A percentile compares a stretch with the other conserved stretches of the same genome.
These are phyloP conservation scores for Helichrysum umbraculigerum DNA, from an alignment of 129 eudicot species.

Conservation along the genomic window DNA sequence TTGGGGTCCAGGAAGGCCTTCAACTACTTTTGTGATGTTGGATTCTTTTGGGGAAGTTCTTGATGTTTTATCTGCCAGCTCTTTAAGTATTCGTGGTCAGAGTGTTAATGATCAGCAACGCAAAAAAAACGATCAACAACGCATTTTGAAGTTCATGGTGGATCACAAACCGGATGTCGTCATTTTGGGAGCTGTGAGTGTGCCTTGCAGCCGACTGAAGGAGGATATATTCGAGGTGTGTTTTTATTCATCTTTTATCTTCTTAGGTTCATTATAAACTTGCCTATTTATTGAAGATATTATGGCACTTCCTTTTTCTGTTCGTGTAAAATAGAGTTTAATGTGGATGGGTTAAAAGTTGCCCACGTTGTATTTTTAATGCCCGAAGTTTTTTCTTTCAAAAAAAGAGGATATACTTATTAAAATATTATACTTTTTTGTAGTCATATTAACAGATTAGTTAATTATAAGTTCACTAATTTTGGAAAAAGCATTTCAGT, in stretches of 20 bases:
- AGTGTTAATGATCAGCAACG: constrained; percentile 82
- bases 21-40: constrained; percentile 96
- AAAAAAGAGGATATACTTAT: too few relatives aligned
- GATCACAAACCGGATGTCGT: constrained; percentile 90
- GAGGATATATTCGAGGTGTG: constrained; percentile 87
- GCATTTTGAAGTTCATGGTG: constrained; percentile 72
- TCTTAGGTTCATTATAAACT: constrained; percentile 2
- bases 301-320: not conserved
- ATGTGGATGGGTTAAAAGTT: not conserved
- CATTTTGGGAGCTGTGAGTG: constrained; percentile 80
- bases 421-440: not conserved
- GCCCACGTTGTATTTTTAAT: not conserved
- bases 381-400: not conserved
- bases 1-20: constrained; percentile 97
- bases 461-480: not conserved
- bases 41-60: constrained; percentile 88
- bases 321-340: not conserved
- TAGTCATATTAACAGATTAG: not conserved
- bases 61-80: constrained; percentile 76
- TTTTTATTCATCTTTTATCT: not conserved
- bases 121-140: constrained; percentile 81
- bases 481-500: not conserved
- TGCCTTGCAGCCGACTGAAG: constrained; percentile 82
- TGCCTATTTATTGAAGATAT: constrained; percentile 9
- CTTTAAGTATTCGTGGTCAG: constrained; percentile 78